phyloP scores from a whole-genome alignment of 1,139 yeast genomes.

The Magnusiomyces tetraspermus region DNA sequence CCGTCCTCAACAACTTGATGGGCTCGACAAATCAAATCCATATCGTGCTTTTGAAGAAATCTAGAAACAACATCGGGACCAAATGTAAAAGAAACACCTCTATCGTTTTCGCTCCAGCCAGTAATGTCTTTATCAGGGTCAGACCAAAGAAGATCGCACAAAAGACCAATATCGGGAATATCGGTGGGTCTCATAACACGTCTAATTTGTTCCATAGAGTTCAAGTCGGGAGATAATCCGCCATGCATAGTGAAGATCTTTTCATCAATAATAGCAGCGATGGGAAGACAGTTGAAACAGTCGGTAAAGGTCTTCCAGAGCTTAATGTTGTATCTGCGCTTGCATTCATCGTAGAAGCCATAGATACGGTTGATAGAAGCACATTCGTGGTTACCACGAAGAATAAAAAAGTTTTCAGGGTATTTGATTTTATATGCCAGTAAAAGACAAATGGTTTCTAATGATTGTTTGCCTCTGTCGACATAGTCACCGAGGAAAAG shows the following conservation, averaged over 20 bases:
- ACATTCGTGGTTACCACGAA: conserved; percentile 95
- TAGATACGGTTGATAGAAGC: conserved; percentile 92
- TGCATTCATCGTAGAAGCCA: conserved; percentile 96
- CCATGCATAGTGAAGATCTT: conserved; percentile 97
- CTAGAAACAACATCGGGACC: conserved; percentile 88
- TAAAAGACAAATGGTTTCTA: conserved; percentile 78
- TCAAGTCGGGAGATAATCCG: conserved; percentile 84
- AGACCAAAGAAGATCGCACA: conserved; percentile 89
- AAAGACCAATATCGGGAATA: conserved; percentile 90
- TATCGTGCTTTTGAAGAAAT: conserved; percentile 76
- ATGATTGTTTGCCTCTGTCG: conserved; percentile 89
- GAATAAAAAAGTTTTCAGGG: conserved; percentile 87
- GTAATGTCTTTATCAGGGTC: conserved; percentile 92
- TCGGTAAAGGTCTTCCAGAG: conserved; percentile 92
- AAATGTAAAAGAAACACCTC: conserved; percentile 91
- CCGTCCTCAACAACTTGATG: conserved; percentile 99
- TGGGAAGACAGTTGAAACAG: conserved; percentile 87
- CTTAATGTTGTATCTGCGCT: conserved; percentile 81
- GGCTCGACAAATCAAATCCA: conserved; percentile 92
- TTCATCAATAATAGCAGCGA: conserved; percentile 92
- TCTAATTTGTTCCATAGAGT: conserved; percentile 84
- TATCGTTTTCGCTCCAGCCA: conserved; percentile 97
- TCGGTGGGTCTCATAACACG: conserved; percentile 91
- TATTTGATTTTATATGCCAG: conserved; percentile 90
- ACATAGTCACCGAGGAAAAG: conserved; percentile 92